Evolutionary conservation across 148 eudicot species (phyloP), one percentile per base, ranked within the genome.

Genomic region (Chenopodium suecicum): DNA sequence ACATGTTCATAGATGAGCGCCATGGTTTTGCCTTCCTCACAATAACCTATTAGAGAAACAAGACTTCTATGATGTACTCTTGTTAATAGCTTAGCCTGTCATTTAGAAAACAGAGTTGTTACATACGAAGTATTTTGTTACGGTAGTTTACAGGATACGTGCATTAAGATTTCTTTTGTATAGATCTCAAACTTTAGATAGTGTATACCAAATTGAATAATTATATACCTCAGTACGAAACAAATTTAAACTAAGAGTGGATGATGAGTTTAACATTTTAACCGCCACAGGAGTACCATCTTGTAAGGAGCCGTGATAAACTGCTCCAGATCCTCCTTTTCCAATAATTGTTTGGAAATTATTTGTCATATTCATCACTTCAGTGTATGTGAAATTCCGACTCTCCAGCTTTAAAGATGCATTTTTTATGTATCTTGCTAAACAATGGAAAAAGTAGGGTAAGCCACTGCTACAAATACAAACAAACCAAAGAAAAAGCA

Each of bases 211-310:
- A 32, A 32, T 32, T 32, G 34, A 32, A 32, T 1, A 47, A 7
- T 22, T 10, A 31, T 48, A 41, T 72, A 54, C 84, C 84, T 82
- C 84, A 25, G 74, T 67, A 22, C 20, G 44, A 41, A 82, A 76
- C 12, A 44, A 34, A 48, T 76, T 76, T 4, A 58, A 23, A 13
- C 73, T 69, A 7, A 47, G 23, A 14, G 52, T 3, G 54, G 74
- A 50, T 20, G 78, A 66, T 13, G 4, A n/a, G 8, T 54, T 70
- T 14, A 84, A 73, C 8, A 84, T 31, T 58, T 84, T 84, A 48
- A 84, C 77, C 0, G 81, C 86, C 46, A 81, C 84, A 17, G 48
- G 46, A 73, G 78, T 76, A 1, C 74, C 75, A 73, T 85, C 82
- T 77, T 58, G 25, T n/a, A 66, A 62, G 23, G 4, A 9, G 34